Conservation (phyloP, 345 rosid species). For the Brassica cretica region DNA sequence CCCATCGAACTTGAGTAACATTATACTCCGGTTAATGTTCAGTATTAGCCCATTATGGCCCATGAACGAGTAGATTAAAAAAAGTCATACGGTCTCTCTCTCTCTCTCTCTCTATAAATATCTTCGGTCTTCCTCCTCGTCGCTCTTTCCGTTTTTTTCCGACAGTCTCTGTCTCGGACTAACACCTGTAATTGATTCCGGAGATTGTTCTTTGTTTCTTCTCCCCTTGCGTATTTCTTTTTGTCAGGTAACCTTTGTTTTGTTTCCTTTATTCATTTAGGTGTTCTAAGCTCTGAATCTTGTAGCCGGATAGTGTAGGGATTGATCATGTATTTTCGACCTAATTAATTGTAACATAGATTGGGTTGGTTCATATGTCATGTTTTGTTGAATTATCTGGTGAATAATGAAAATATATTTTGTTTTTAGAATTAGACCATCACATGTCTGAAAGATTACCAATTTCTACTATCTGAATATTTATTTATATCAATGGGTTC, state of each 20-base stretch:
- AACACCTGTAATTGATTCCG: constrained; percentile 21
- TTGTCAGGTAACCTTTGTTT: constrained; percentile 14
- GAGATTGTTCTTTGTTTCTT: constrained; percentile 6
- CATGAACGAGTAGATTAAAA: not conserved
- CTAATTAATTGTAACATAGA: not conserved
- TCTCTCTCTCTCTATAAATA: not conserved
- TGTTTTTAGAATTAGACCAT: not conserved
- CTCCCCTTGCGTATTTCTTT: not conserved
- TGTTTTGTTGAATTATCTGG: not conserved
- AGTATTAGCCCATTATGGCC: constrained; percentile 20
- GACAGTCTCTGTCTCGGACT: constrained; percentile 12
- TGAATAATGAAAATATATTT: not conserved
- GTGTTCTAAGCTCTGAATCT: not conserved
- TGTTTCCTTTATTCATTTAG: not conserved
- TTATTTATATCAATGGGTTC: not conserved
- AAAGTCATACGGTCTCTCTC: too few relatives aligned
- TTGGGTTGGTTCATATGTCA: not conserved
- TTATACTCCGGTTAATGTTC: not conserved
- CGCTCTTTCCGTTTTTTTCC: not conserved
- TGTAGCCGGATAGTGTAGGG: not conserved
- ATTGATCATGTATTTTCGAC: not conserved
- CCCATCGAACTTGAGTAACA: not conserved
- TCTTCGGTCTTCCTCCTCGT: constrained; percentile 19
- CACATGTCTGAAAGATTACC: not conserved
- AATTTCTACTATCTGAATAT: not conserved